phyloP scores from a whole-genome alignment of 768 basidiomycete species.

The Boletus edulis region DNA sequence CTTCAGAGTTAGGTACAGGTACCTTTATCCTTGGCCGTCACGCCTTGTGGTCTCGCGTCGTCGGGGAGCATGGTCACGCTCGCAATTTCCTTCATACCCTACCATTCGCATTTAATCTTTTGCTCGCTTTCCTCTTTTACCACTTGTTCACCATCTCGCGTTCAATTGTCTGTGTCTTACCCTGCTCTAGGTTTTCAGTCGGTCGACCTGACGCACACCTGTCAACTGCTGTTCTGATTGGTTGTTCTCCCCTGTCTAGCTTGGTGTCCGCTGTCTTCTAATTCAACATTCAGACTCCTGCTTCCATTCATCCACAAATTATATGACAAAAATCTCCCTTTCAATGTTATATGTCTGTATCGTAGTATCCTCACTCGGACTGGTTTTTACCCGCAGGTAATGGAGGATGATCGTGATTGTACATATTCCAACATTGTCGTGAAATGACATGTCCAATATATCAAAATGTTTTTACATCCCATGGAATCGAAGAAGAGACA shows the following conservation, averaged over 20 bases:
- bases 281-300: slow-evolving; percentile 1
- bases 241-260: slow-evolving; percentile 2
- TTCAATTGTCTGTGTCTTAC: slow-evolving; percentile 19
- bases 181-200: slow-evolving; percentile 19
- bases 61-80: slow-evolving; percentile 3
- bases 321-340: slow-evolving; percentile 30
- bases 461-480: no score
- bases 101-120: slow-evolving; percentile 25
- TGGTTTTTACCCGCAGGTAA: slow-evolving; percentile 23
- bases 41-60: neutral
- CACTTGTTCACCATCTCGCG: slow-evolving; percentile 7
- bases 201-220: slow-evolving; percentile 12
- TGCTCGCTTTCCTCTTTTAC: neutral
- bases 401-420: slow-evolving; percentile 26
- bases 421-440: slow-evolving; percentile 17
- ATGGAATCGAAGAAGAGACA: no score
- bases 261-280: neutral
- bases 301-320: slow-evolving; percentile 10
- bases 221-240: slow-evolving; percentile 17
- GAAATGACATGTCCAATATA: slow-evolving; percentile 1
- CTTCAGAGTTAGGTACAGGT: slow-evolving; percentile 33
- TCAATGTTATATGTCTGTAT: slow-evolving; percentile 28
- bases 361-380: slow-evolving; percentile 24
- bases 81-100: slow-evolving; percentile 28
- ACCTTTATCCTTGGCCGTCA: slow-evolving; percentile 18